A percentile compares a stretch with the other conserved stretches of the same genome.
Evolutionary conservation across 306 rosid species (phyloP).

Genomic region (Gastrolobium villosum): DNA sequence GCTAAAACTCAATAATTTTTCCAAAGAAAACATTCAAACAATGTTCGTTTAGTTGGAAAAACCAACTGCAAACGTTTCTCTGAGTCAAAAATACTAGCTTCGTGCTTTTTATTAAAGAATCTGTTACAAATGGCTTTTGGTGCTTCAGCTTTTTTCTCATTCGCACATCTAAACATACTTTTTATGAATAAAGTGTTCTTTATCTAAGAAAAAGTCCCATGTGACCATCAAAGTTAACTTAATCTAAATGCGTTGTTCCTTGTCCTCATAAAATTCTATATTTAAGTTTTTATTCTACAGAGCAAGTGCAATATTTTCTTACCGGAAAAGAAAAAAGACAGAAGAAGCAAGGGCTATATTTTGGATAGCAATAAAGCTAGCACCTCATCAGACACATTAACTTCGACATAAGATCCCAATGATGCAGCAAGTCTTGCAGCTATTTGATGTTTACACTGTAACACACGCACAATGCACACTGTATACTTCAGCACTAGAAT

Average conservation of each 20-base stretch:
- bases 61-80: too few species aligned
- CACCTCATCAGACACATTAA: conserved; percentile 78
- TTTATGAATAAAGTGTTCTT: background rate
- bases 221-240: conserved; percentile 1
- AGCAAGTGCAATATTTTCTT: conserved; percentile 46
- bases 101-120: background rate
- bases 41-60: background rate
- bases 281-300: background rate
- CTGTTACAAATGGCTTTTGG: background rate
- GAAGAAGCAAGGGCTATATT: conserved; percentile 45
- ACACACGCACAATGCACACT: conserved; percentile 5
- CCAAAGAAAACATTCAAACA: background rate
- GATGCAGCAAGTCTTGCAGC: conserved; percentile 91
- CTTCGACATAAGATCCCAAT: conserved; percentile 72
- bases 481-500: conserved; percentile 24
- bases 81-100: too few species aligned
- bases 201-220: conserved; percentile 4
- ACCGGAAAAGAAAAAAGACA: background rate
- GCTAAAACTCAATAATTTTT: background rate
- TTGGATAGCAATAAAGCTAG: conserved; percentile 75
- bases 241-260: background rate
- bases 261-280: background rate
- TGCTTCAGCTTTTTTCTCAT: background rate
- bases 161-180: too few species aligned
- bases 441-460: conserved; percentile 89